Percentiles rank a stretch among this genome's conserved stretches.
phyloP scores from a whole-genome alignment of 2,329 filamentous ascomycete genomes.

The Stemphylium beticola region DNA sequence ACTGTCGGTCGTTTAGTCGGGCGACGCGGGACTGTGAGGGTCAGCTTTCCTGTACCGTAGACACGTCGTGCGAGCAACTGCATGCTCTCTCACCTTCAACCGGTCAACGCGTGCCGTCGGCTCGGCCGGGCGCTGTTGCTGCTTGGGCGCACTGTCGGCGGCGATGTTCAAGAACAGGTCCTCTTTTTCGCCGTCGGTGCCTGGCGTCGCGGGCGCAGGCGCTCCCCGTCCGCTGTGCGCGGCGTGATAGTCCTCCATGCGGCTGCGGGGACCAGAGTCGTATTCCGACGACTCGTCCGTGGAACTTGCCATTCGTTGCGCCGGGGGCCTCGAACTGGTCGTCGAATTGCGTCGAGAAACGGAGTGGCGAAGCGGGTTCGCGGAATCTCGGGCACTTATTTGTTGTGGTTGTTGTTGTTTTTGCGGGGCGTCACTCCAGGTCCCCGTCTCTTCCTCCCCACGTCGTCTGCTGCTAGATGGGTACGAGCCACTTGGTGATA shows the following conservation, averaged over 20 bases:
- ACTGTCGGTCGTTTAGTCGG: conserved; percentile 44
- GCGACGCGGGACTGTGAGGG: conserved; percentile 45
- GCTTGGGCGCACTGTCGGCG: conserved; percentile 41
- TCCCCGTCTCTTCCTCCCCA: conserved; percentile 18
- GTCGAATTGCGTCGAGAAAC: conserved; percentile 29
- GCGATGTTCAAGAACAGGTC: conserved; percentile 54
- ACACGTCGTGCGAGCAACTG: not conserved
- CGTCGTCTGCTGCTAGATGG: conserved; percentile 19
- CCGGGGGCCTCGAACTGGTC: conserved; percentile 22
- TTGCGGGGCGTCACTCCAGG: conserved; percentile 22
- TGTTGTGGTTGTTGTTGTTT: conserved; percentile 15
- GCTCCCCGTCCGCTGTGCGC: conserved; percentile 26
- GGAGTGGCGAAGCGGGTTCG: not conserved
- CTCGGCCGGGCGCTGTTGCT: conserved; percentile 30
- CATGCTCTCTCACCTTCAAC: conserved; percentile 36
- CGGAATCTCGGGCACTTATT: conserved; percentile 16
- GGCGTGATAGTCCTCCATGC: conserved; percentile 25
- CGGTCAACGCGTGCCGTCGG: conserved; percentile 37
- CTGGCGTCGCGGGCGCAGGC: conserved; percentile 20
- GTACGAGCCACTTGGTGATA: conserved; percentile 31
- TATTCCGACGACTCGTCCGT: conserved; percentile 40
- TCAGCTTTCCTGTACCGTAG: conserved; percentile 7
- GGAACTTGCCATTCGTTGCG: conserved; percentile 39
- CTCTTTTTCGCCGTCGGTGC: conserved; percentile 41
- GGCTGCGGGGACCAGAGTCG: conserved; percentile 37